Evolutionary conservation across 2,329 filamentous ascomycete genomes (phyloP).

Genomic region (Talaromyces sp.): DNA sequence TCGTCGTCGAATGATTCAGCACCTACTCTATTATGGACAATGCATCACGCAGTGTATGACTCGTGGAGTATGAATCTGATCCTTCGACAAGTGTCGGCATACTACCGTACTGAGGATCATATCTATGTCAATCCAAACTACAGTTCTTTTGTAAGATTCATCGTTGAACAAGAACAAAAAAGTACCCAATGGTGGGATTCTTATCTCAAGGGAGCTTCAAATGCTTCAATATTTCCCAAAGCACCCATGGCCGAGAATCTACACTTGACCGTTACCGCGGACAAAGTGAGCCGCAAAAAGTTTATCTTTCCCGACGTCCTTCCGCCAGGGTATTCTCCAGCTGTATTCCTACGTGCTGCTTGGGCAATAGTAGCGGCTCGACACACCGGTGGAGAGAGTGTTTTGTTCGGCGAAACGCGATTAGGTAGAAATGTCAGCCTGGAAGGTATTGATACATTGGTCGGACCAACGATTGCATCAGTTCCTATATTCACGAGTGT

Average conservation of each 20-base stretch:
- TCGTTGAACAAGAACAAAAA: neutral
- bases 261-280: neutral
- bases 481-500: conserved; percentile 35
- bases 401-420: conserved; percentile 2
- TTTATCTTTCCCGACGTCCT: neutral
- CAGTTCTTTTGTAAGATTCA: neutral
- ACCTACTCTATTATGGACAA: neutral
- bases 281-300: neutral
- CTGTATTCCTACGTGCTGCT: conserved; percentile 17
- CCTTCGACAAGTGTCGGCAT: conserved; percentile 9
- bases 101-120: neutral
- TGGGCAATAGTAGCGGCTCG: conserved; percentile 8
- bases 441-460: neutral
- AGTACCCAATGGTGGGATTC: neutral
- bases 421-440: neutral
- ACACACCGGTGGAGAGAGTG: neutral
- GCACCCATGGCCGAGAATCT: neutral
- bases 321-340: conserved; percentile 14
- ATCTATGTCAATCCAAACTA: neutral
- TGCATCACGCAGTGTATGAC: conserved; percentile 14
- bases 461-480: conserved; percentile 32
- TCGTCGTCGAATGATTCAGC: neutral
- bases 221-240: neutral
- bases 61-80: conserved; percentile 15
- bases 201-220: neutral